Base-by-base conservation (phyloP, 163 green algal species). In the Scenedesmus sp. region DNA sequence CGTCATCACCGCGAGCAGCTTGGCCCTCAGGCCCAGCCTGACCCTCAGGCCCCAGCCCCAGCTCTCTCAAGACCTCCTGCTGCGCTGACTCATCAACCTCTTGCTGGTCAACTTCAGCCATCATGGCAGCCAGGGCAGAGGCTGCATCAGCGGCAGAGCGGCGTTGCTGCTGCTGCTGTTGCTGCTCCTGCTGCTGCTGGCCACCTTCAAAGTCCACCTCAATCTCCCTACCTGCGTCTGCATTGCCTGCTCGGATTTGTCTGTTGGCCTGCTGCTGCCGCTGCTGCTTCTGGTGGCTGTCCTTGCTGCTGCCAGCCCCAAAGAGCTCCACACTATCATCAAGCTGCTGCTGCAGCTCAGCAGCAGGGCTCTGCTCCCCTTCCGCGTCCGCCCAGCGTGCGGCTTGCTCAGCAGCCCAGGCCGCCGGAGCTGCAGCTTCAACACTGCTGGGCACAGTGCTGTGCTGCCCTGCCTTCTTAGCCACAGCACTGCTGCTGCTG, bases 321-420 rank as follows among this genome's bases (percentile, higher is more conserved):
- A 88, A 88, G 1, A 90, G n/a, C 46, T 59, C 35, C 13, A 85
- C 4, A 16, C 42, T 83, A 59, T 91, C 87, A 20, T 91, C 87
- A 1, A 91, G 81, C 76, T 72, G 78, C 79, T 91, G 87, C 78
- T 91, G 78, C 79, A 91, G 78, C 87, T 91, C 73, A 51, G 78
- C 78, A 18, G 78, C 87, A 46, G 78, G 78, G 40, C 78, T 91
- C 26, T 40, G 43, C 76, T 65, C 40, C 5, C 37, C 46, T 59
- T 86, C 49, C 10, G 76, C 78, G 20, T 30, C 46, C 10, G 87
- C 87, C 87, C 87, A 91, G 10, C 87, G 49, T 4, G 56, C 78
- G 24, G 87, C 80, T 78, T 91, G 87, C 49, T 91, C 87, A 81
- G 26, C 46, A n/a, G 87, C 87, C 73, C 73, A 87, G 1, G 35